Percentiles rank a stretch among this genome's conserved stretches.
Conservation (phyloP, 179 eudicot species). For the Gypsophila paniculata region DNA sequence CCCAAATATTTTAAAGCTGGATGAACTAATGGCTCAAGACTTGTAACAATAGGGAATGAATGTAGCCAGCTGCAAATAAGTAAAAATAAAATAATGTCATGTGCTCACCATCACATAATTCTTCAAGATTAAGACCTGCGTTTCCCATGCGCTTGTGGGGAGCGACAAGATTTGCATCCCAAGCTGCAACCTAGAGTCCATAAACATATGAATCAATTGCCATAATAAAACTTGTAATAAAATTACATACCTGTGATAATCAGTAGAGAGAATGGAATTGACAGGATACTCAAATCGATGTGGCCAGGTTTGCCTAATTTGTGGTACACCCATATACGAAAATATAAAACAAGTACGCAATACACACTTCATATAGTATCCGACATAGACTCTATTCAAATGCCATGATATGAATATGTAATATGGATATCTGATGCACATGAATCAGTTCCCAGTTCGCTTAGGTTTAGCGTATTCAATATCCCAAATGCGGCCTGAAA, state of each 20-base stretch:
- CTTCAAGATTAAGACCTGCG: constrained; percentile 49
- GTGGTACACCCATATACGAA: neutral
- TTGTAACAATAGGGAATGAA: no score
- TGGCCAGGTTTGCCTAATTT: neutral
- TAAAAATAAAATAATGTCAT: neutral
- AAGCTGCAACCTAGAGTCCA: constrained; percentile 74
- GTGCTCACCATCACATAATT: constrained; percentile 80
- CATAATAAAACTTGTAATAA: constrained; percentile 8
- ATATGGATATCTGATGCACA: neutral
- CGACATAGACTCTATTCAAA: neutral
- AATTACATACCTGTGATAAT: neutral
- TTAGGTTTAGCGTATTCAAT: neutral
- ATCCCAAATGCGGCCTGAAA: neutral
- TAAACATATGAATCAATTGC: constrained; percentile 3
- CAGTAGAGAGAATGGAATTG: neutral
- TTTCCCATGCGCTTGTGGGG: constrained; percentile 99
- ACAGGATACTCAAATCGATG: neutral
- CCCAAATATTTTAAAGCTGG: neutral
- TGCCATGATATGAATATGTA: neutral
- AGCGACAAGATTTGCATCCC: constrained; percentile 98
- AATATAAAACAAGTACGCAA: neutral
- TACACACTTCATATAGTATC: neutral
- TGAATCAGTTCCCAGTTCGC: neutral
- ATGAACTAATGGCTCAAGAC: neutral
- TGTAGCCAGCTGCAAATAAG: neutral